Evolutionary conservation across 352 stramenopile species (phyloP), one percentile per base, ranked within the genome.

Genomic region (Globisporangium heterothallicum): DNA sequence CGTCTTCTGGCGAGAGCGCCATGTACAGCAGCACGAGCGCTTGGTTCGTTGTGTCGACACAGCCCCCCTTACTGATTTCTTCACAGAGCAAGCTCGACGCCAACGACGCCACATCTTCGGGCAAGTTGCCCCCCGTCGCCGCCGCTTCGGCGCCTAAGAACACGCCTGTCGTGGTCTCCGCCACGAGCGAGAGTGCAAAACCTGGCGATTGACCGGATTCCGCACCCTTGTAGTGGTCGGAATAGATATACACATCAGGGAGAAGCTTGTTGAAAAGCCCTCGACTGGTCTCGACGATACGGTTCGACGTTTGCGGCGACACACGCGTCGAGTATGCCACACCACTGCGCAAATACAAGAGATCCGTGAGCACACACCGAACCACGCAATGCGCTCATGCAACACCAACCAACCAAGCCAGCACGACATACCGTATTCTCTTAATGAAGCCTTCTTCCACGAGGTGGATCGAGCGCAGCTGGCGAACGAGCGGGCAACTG

Each of bases 201-300:
- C 95, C 96, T 1, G 97, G 95, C 55, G 80, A 94, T 51, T 92
- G 77, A 5, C 84, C 84, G 8, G 84, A 94, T 58, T 94, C 83
- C 25, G 82, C 71, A 35, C 90, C 92, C 53, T 94, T 98, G 71
- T 98, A 97, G 59, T 98, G 96, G 74, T 99, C 97, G 29, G 97
- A 99, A 72, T 98, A 96, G 59, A 99, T 99, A 83, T 98, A 99
- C 41, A 99, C 97, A 66, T 99, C 97, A 0, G 97, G 96, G 22
- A 99, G 66, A 34, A 99, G 83, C 58, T 97, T 81, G 68, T 99
- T 99, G 58, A 99, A 97, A 4, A 99, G 66, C 2, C 92, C 96
- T n/a, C 90, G 79, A 58, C 79, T 94, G 1, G 92, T 92, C 61
- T 99, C 97, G 21, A 98, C 96, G 43, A 99, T 97, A 36, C 97